Evolutionary conservation across 202 grass and related monocot species (phyloP).

Genomic region (Musa balbisiana): DNA sequence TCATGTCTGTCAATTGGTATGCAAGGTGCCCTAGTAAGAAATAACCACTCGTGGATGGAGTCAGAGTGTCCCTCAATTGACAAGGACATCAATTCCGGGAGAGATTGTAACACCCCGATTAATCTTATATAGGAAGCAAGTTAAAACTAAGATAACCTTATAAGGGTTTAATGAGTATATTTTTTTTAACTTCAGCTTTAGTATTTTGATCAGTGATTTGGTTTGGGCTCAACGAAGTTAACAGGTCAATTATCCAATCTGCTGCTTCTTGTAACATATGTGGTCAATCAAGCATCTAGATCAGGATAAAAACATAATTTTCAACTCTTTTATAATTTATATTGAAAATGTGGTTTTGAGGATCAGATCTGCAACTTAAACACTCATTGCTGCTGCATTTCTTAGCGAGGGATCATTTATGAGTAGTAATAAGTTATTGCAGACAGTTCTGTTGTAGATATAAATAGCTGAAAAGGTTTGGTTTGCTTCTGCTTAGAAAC

Average conservation of each 20-base stretch:
- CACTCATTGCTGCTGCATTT: neutral
- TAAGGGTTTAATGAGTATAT: no score
- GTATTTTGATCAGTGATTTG: no score
- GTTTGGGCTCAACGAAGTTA: no score
- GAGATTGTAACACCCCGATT: no score
- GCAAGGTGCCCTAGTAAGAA: no score
- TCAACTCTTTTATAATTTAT: neutral
- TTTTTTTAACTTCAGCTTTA: no score
- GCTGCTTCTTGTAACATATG: neutral
- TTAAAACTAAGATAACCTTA: no score
- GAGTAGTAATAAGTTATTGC: neutral
- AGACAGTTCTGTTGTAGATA: neutral
- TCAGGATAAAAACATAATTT: neutral
- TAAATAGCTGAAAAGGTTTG: neutral
- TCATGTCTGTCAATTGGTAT: no score
- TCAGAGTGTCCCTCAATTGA: no score
- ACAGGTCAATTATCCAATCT: neutral
- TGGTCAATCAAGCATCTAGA: neutral
- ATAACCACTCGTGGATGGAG: no score
- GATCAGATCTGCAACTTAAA: neutral
- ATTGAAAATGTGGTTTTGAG: neutral
- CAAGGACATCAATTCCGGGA: no score
- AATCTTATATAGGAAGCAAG: rapidly evolving
- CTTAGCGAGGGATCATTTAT: neutral
- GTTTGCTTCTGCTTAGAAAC: neutral